Evolutionary conservation across 2,329 filamentous ascomycete genomes (phyloP).

Genomic region (Aspergillus pseudonomiae): DNA sequence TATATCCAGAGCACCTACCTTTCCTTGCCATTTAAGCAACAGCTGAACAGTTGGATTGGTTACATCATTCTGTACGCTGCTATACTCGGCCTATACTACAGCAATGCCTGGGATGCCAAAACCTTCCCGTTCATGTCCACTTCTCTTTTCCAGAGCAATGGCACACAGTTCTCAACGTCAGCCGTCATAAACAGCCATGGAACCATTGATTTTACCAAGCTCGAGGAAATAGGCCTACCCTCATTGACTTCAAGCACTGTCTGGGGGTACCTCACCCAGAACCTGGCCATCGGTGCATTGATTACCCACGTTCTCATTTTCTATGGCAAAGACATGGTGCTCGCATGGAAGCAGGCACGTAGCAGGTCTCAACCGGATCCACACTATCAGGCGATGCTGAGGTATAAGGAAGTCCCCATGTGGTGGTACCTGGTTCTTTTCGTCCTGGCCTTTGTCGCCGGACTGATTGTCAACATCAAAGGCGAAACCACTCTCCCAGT

Average conservation of each 20-base stretch:
- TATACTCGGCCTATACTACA: slow-evolving; percentile 29
- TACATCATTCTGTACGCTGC: slow-evolving; percentile 51
- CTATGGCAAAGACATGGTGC: slow-evolving; percentile 27
- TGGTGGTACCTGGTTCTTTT: slow-evolving; percentile 54
- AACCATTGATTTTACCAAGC: slow-evolving; percentile 31
- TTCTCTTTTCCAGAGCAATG: slow-evolving; percentile 36
- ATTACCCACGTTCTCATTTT: slow-evolving; percentile 31
- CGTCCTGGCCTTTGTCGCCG: slow-evolving; percentile 50
- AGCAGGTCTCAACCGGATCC: slow-evolving; percentile 22
- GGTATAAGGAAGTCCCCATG: slow-evolving; percentile 36
- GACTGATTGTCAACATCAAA: slow-evolving; percentile 51
- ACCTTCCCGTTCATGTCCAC: slow-evolving; percentile 32
- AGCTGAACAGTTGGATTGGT: slow-evolving; percentile 52
- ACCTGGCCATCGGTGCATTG: slow-evolving; percentile 27
- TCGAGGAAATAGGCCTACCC: slow-evolving; percentile 13
- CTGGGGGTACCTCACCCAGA: slow-evolving; percentile 22
- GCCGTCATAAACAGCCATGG: slow-evolving; percentile 26
- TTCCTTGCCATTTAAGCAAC: slow-evolving; percentile 56
- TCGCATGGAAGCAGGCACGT: slow-evolving; percentile 26
- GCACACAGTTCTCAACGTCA: slow-evolving; percentile 24
- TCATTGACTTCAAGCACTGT: slow-evolving; percentile 31
- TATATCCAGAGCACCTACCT: slow-evolving; percentile 56
- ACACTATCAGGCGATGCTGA: slow-evolving; percentile 29
- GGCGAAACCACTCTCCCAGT: slow-evolving; percentile 51
- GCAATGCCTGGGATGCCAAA: slow-evolving; percentile 27